These are phyloP conservation scores for Heterobasidion annosum DNA, from an alignment of 1,284 basidiomycete genomes.

Conservation along the genomic window DNA sequence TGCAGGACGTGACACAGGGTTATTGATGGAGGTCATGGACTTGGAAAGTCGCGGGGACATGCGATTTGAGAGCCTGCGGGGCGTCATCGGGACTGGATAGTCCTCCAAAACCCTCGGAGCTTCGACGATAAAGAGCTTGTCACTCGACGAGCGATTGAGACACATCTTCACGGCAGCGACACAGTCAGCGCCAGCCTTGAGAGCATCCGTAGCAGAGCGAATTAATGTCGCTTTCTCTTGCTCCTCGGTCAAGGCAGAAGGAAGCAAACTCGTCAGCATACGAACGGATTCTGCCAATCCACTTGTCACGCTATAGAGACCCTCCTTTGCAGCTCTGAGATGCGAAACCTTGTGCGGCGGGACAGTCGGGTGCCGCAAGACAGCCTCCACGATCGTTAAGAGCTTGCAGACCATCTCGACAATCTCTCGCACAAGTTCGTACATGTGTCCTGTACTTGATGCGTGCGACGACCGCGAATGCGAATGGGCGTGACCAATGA, in stretches of 20 bases:
- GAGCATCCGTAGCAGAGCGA: constrained; percentile 76
- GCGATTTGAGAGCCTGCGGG: constrained; percentile 30
- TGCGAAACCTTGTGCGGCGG: constrained; percentile 45
- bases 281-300: constrained; percentile 86
- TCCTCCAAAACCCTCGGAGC: constrained; percentile 41
- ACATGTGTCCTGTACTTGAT: constrained; percentile 86
- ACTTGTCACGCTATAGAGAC: constrained; percentile 79
- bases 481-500: constrained; percentile 94
- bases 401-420: constrained; percentile 90
- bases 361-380: constrained; percentile 63
- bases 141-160: constrained; percentile 50
- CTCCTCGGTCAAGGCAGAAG: constrained; percentile 54
- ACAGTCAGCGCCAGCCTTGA: constrained; percentile 86
- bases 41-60: constrained; percentile 23
- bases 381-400: constrained; percentile 87
- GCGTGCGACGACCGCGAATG: constrained; percentile 86
- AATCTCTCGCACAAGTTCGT: constrained; percentile 89
- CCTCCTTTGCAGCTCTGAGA: constrained; percentile 68
- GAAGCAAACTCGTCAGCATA: constrained; percentile 47
- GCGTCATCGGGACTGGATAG: constrained; percentile 32
- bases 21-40: constrained; percentile 25
- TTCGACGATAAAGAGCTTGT: constrained; percentile 56
- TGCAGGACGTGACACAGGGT: constrained; percentile 18
- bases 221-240: constrained; percentile 75
- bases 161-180: constrained; percentile 77